Evolutionary conservation across 2,329 filamentous ascomycete genomes (phyloP), one percentile per base, ranked within the genome.

Genomic region (Penicillium concentricum): DNA sequence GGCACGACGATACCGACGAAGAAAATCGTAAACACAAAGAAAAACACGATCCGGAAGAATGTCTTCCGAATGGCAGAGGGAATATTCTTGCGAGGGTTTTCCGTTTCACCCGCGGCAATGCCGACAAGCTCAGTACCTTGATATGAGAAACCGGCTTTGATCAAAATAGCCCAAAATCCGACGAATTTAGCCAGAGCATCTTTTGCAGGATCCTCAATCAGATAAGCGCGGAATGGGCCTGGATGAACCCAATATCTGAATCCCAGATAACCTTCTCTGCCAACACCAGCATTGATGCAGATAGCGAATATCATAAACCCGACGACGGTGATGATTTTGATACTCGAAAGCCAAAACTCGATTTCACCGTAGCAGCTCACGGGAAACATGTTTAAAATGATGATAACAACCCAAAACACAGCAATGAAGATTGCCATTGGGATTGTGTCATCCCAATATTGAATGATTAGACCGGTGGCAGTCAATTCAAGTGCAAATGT

Each of bases 141-240:
- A 50, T 75, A 78, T 5, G 74, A 72, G 57, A 76, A 78, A 5
- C 68, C 72, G 5, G 76, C 74, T 49, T 74, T 69, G 44, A 75
- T 72, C 56, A 84, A 79, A 57, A 79, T 79, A 20, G 72, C 72
- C 73, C 76, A 87, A 61, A 85, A 85, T 10, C 83, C 84, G 9
- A 90, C 77, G 67, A 91, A 90, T 45, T 81, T 79, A 20, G 87
- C 87, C 85, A 84, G 10, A 82, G 81, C 18, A 81, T 90, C 47
- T 92, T 85, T 79, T 88, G 88, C 91, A 72, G 88, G 91, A 69
- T 91, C 85, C 58, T 92, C 88, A 54, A 92, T 88, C 47, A 91
- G 77, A 10, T 87, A 88, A 1, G 87, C 85, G 0, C 87, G 87
- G 1, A 85, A 88, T 37, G 53, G 53, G 2, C 53, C 53, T 1